A percentile compares a stretch with the other conserved stretches of the same genome.
Conservation (phyloP, 345 rosid genomes). For the Aquilaria malaccensis region DNA sequence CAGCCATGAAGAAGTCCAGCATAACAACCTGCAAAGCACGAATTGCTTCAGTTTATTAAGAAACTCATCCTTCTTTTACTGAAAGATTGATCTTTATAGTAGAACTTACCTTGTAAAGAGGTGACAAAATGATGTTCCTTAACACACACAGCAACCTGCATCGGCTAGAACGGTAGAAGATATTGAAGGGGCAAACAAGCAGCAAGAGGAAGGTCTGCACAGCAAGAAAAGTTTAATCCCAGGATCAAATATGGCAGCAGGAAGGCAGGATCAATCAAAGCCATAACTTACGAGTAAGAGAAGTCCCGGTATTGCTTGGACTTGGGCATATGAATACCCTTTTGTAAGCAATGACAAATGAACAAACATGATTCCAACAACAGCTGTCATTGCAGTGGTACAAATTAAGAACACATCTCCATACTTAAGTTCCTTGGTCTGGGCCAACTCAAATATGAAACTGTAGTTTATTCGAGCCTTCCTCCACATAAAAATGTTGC, state of each 20-base stretch:
- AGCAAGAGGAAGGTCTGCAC: conserved; percentile 50
- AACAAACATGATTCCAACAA: conserved; percentile 71
- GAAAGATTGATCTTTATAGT: background rate
- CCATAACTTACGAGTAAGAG: conserved; percentile 50
- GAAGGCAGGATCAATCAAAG: conserved; percentile 2
- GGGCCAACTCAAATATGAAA: conserved; percentile 85
- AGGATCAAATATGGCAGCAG: background rate
- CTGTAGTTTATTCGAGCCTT: conserved; percentile 85
- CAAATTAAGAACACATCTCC: conserved; percentile 88
- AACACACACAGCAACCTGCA: conserved; percentile 55
- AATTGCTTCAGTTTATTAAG: background rate
- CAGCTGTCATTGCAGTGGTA: conserved; percentile 64
- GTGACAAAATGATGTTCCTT: conserved; percentile 75
- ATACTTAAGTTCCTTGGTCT: conserved; percentile 80
- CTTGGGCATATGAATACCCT: conserved; percentile 65
- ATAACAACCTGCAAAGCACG: conserved; percentile 56
- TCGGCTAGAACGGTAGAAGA: conserved; percentile 72
- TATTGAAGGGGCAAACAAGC: conserved; percentile 74
- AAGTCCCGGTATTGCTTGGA: conserved; percentile 87
- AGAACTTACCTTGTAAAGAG: conserved; percentile 70
- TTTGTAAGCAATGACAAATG: conserved; percentile 70
- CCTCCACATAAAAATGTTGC: conserved; percentile 94
- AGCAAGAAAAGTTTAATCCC: background rate
- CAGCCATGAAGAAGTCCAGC: conserved; percentile 99
- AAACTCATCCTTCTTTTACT: background rate